phyloP scores from a whole-genome alignment of 805 yeast genomes.

The Ogataea henricii region DNA sequence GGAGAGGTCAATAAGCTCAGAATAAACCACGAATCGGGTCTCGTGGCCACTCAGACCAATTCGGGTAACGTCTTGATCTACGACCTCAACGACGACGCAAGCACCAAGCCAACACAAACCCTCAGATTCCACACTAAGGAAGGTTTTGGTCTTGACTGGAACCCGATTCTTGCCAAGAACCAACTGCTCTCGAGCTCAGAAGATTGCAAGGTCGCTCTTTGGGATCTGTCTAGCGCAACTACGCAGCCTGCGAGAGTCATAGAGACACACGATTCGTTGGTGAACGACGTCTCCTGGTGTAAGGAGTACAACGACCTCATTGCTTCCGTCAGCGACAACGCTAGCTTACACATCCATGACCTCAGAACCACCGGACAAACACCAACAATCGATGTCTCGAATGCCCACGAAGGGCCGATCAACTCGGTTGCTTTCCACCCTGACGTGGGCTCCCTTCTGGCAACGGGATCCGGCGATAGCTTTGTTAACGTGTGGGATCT shows the following conservation, averaged over 20 bases:
- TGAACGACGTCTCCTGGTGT: slow-evolving; percentile 71
- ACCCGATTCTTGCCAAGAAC: slow-evolving; percentile 38
- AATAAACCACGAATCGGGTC: slow-evolving; percentile 48
- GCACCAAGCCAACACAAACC: slow-evolving; percentile 22
- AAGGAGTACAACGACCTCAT: slow-evolving; percentile 45
- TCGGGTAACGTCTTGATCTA: slow-evolving; percentile 52
- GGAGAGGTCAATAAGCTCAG: slow-evolving; percentile 68
- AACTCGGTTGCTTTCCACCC: slow-evolving; percentile 72
- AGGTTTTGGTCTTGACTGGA: slow-evolving; percentile 77
- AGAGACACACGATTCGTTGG: slow-evolving; percentile 54
- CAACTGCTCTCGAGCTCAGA: slow-evolving; percentile 63
- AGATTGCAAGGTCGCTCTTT: slow-evolving; percentile 67
- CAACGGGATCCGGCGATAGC: slow-evolving; percentile 79
- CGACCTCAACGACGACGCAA: slow-evolving; percentile 30
- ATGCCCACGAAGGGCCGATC: slow-evolving; percentile 61
- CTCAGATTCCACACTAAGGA: slow-evolving; percentile 61
- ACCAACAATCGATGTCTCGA: slow-evolving; percentile 48
- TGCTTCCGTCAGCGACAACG: slow-evolving; percentile 75
- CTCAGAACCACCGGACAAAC: slow-evolving; percentile 40
- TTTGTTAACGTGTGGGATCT: slow-evolving; percentile 75
- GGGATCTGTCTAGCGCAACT: slow-evolving; percentile 50
- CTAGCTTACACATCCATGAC: slow-evolving; percentile 61
- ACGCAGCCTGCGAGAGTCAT: slow-evolving; percentile 49
- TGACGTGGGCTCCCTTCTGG: slow-evolving; percentile 51
- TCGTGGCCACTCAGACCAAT: slow-evolving; percentile 57